Base-by-base conservation (phyloP, 768 basidiomycete genomes). In the Rhodotorula toruloides region DNA sequence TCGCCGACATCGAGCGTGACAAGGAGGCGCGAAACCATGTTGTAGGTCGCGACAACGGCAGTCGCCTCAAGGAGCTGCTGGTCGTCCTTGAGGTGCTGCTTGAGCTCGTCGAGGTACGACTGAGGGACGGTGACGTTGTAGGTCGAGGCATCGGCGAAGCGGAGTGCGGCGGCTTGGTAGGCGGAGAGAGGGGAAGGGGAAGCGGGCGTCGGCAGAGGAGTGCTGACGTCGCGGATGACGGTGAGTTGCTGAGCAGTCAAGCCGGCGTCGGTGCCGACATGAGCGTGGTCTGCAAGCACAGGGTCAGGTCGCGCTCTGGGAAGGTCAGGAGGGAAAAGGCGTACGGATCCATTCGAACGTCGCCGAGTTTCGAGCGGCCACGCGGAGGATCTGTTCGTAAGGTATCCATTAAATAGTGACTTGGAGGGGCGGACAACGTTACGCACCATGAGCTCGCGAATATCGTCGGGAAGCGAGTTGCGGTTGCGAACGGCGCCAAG, bases 11-110 rank as follows among this genome's bases (percentile, higher is more conserved):
- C 85, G 19, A 84, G 79, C 0, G 84, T 80, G 19, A 85, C 77
- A 37, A 87, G 78, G 70, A 86, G 83, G n/a, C 86, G 80, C 27
- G 85, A 86, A 12, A 87, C 85, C 83, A 86, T 84, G 77, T 86
- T 86, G 76, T 87, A 87, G 0, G 79, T 77, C 9, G 83, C 83
- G 0, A 82, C 81, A 34, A 71, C 71, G 21, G 68, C 68, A 4
- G 76, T 73, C 27, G 81, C 82, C 72, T 87, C 86, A 43, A 84
- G 82, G 44, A 85, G 69, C 70, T 77, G 73, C 70, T 75, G 68
- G 57, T 78, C 73, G 58, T 68, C 62, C 52, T 65, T 54, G 36
- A 77, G 66, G 47, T 72, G 76, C 5, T 72, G 67, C 67, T 79
- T 81, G 42, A 86, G 77, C 3, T 75, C 70, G 37, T 79, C 73